phyloP scores from a whole-genome alignment of 2,329 filamentous ascomycete species.

The Colletotrichum navitas region DNA sequence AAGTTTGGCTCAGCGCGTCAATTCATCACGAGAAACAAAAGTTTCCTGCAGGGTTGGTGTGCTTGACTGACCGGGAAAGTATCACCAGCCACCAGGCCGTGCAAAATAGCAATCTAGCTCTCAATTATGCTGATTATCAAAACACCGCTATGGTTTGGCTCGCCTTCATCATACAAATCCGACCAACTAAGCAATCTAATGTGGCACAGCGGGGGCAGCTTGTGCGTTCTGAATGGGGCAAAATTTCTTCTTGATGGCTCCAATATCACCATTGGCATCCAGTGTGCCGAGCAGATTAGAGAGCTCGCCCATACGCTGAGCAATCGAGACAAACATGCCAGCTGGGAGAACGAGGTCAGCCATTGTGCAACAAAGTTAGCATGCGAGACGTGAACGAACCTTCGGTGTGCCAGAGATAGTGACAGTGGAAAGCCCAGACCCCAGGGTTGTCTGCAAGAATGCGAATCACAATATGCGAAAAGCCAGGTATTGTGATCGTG shows the following conservation, averaged over 20 bases:
- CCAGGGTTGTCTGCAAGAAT: slow-evolving; percentile 70
- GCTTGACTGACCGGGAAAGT: not conserved
- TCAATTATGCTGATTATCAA: not conserved
- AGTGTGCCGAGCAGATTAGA: slow-evolving; percentile 17
- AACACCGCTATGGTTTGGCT: not conserved
- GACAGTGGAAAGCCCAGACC: slow-evolving; percentile 70
- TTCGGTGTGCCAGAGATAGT: slow-evolving; percentile 70
- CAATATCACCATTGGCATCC: slow-evolving; percentile 1
- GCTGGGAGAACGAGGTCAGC: slow-evolving; percentile 2
- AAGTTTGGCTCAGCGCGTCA: not conserved
- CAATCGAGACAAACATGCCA: slow-evolving; percentile 37
- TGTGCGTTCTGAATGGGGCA: slow-evolving; percentile 16
- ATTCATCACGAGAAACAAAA: not conserved
- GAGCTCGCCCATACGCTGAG: slow-evolving; percentile 37
- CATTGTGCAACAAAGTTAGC: not conserved
- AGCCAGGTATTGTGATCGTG: slow-evolving; percentile 65
- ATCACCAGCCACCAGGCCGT: not conserved
- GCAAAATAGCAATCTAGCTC: not conserved
- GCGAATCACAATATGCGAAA: slow-evolving; percentile 66
- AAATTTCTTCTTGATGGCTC: slow-evolving; percentile 37
- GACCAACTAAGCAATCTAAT: not conserved
- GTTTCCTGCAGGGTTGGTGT: not conserved
- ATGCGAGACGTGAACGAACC: slow-evolving; percentile 7
- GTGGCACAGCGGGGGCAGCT: not conserved
- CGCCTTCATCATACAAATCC: not conserved